phyloP scores from a whole-genome alignment of 495 filamentous ascomycete species.

The Darksidea phi region DNA sequence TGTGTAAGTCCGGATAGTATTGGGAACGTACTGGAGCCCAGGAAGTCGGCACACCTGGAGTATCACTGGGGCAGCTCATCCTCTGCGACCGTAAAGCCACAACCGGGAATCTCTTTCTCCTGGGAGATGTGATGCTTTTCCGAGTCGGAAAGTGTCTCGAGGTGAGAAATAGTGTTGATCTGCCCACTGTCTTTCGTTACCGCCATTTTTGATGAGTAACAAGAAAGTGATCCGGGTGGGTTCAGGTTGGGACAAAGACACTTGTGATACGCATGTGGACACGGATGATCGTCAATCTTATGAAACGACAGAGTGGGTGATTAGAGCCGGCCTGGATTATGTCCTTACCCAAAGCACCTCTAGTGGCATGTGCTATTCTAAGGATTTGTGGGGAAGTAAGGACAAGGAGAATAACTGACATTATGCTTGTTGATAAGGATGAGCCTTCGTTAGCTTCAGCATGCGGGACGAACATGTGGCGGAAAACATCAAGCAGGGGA shows the following conservation, averaged over 20 bases:
- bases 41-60: conserved; percentile 26
- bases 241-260: not conserved
- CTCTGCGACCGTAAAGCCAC: conserved; percentile 30
- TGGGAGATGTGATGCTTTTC: conserved; percentile 16
- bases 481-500: conserved; percentile 19
- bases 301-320: conserved; percentile 15
- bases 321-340: conserved; percentile 15
- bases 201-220: conserved; percentile 3
- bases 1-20: not conserved
- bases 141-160: conserved; percentile 18
- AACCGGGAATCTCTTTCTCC: conserved; percentile 24
- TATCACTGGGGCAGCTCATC: conserved; percentile 26
- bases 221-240: not conserved
- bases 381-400: not conserved
- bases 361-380: not conserved
- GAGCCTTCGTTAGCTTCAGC: not conserved
- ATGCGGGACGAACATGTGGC: not conserved
- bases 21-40: conserved; percentile 24
- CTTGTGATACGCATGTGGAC: not conserved
- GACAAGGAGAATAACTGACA: no score
- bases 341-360: not conserved
- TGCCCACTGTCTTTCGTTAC: conserved; percentile 6
- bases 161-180: conserved; percentile 13
- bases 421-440: not conserved
- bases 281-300: not conserved